Base-by-base conservation (phyloP, 2,329 filamentous ascomycete genomes). In the Eurotiales sp. region DNA sequence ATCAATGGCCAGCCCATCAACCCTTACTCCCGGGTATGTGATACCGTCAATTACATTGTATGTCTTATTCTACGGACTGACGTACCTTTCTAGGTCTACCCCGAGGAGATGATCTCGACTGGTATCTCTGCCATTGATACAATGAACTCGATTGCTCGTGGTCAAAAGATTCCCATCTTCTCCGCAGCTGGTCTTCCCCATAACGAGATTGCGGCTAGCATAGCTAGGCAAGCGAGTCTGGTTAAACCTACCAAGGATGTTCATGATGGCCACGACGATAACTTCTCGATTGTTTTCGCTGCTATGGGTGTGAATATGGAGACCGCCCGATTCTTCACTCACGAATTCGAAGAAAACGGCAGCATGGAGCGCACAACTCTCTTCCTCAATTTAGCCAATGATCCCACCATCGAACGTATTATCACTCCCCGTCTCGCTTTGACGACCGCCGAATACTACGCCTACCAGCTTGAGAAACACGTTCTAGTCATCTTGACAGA, bases 291-390 rank as follows among this genome's bases (percentile, higher is more conserved):
- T 65, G 93, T 99, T 52, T 99, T 99, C 70, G 95, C 90, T 68
- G 93, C 93, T 67, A 99, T 99, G 93, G 93, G 93, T 90, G 93
- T 99, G 63, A 99, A 99, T 79, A 85, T 99, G 86, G 93, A 99
- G 72, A 99, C 93, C 27, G 89, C 88, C 64, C 88, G 93, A 64
- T 99, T 99, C 83, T 99, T 99, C 79, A 97, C 92, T 32, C 84
- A 90, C 60, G 93, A 99, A 67, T 99, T 99, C 67, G 93, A 99
- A 74, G 90, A 99, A 82, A 99, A 99, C 74, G 95, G 95, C 62
- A 95, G 89, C 76, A 85, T 99, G 85, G 93, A 96, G 78, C 89
- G 93, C 75, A 86, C 89, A 62, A 97, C 95, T 7, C 80, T 99
- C 55, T 99, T 99, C 87, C 82, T 99, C 68, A 99, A 99, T 79